Conservation (phyloP, 169 alveolate species). For the Plasmodium falciparum region DNA sequence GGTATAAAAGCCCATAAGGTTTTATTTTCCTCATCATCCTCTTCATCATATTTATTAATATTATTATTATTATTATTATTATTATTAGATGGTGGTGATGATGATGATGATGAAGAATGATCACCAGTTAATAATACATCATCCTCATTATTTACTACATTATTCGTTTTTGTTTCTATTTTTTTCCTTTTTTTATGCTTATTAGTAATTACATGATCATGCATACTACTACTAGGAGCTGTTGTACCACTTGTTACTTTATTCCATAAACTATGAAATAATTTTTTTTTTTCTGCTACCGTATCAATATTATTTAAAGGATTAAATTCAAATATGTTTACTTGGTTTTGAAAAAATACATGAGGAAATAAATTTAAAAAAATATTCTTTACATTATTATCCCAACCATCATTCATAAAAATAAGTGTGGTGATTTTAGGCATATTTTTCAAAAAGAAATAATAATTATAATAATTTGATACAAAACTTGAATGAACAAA, state of each 20-base stretch:
- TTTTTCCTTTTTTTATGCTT: conserved; percentile 57
- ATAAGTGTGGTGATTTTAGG: conserved; percentile 56
- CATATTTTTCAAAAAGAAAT: conserved; percentile 65
- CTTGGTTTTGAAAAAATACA: conserved; percentile 73
- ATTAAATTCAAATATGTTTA: conserved; percentile 57
- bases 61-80: neutral
- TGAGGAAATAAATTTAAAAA: conserved; percentile 73
- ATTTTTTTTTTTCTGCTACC: conserved; percentile 30
- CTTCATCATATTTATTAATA: neutral
- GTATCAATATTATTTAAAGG: conserved; percentile 45
- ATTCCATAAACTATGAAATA: conserved; percentile 52
- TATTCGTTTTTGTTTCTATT: neutral
- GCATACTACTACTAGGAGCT: too few species aligned
- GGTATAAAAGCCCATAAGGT: conserved; percentile 74
- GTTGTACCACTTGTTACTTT: conserved; percentile 40
- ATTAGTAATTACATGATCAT: conserved; percentile 34
- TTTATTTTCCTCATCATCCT: conserved; percentile 25
- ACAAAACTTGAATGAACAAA: conserved; percentile 71
- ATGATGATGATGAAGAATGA: neutral
- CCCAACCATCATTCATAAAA: conserved; percentile 75
- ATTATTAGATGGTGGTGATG: too few species aligned
- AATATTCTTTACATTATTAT: conserved; percentile 34
- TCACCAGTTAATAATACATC: neutral
- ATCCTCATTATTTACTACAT: neutral
- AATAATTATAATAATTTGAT: conserved; percentile 61